Conservation (phyloP, 1,139 yeast species). For the Suhomyces maxii region DNA sequence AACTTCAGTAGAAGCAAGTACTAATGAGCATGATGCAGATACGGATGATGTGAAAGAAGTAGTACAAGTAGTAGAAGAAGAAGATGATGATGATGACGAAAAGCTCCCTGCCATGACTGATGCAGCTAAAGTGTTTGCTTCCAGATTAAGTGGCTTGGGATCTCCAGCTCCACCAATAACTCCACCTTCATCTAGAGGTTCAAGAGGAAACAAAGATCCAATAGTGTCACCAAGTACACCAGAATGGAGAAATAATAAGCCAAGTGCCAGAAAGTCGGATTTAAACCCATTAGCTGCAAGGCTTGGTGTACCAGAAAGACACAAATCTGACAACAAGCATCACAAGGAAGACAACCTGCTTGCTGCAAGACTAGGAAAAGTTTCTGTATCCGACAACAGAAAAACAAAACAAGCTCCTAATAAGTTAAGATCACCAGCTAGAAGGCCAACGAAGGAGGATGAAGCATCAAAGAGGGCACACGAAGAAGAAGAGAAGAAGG, state of each 20-base stretch:
- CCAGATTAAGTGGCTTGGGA: conserved; percentile 25
- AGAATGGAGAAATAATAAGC: not conserved
- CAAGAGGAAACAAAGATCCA: not conserved
- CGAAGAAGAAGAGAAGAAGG: conserved; percentile 14
- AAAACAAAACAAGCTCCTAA: too few species aligned
- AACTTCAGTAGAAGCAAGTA: not conserved
- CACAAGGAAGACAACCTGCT: conserved; percentile 13
- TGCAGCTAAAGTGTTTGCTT: conserved; percentile 30
- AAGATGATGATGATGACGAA: conserved; percentile 14
- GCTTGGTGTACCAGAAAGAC: not conserved
- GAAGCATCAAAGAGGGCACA: conserved; percentile 10
- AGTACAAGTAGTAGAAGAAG: conserved; percentile 3
- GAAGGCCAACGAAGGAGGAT: not conserved
- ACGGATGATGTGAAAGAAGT: not conserved
- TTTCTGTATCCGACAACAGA: too few species aligned
- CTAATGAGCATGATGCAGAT: not conserved
- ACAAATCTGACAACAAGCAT: not conserved
- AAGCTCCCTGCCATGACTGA: conserved; percentile 24
- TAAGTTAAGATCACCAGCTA: not conserved
- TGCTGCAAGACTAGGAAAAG: conserved; percentile 23
- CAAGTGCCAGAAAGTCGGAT: not conserved
- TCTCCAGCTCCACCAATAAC: not conserved
- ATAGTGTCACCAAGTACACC: not conserved
- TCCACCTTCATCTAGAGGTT: conserved; percentile 4
- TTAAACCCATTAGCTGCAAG: not conserved